A percentile compares a stretch with the other conserved stretches of the same genome.
Conservation (phyloP, 306 rosid genomes). For the Cicer judaicum region DNA sequence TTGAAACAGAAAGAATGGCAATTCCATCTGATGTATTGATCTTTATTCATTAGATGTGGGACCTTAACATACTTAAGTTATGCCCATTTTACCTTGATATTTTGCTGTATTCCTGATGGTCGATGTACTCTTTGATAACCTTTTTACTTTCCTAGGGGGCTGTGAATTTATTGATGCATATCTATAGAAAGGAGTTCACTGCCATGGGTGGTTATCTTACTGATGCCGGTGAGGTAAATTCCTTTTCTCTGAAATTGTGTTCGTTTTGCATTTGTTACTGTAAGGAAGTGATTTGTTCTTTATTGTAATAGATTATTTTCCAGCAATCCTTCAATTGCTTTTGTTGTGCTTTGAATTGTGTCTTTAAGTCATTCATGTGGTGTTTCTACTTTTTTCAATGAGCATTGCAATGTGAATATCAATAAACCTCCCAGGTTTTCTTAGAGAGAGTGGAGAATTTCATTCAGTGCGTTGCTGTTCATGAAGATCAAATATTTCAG, state of each 20-base stretch:
- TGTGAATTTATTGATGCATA: slow-evolving; percentile 87
- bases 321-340: slow-evolving; percentile 25
- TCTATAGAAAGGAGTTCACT: slow-evolving; percentile 85
- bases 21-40: slow-evolving; percentile 21
- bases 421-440: slow-evolving; percentile 61
- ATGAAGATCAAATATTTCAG: slow-evolving; percentile 91
- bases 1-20: slow-evolving; percentile 32
- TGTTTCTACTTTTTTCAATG: slow-evolving; percentile 22
- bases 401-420: slow-evolving; percentile 33
- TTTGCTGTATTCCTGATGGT: slow-evolving; percentile 27
- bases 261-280: background rate
- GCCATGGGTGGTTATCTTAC: slow-evolving; percentile 98
- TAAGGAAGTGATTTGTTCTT: slow-evolving; percentile 30
- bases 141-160: slow-evolving; percentile 78
- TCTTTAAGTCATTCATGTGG: slow-evolving; percentile 30
- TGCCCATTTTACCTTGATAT: slow-evolving; percentile 5
- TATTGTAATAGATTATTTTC: slow-evolving; percentile 15
- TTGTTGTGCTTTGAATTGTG: slow-evolving; percentile 31
- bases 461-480: slow-evolving; percentile 74
- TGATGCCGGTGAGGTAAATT: slow-evolving; percentile 93
- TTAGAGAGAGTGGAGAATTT: slow-evolving; percentile 89
- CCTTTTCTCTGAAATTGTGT: slow-evolving; percentile 38
- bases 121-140: slow-evolving; percentile 38
- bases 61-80: slow-evolving; percentile 7
- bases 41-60: background rate